Percentiles rank a stretch among this genome's conserved stretches.
Conservation (phyloP, 371 early-diverging fungal genomes). For the Mortierella sp. region DNA sequence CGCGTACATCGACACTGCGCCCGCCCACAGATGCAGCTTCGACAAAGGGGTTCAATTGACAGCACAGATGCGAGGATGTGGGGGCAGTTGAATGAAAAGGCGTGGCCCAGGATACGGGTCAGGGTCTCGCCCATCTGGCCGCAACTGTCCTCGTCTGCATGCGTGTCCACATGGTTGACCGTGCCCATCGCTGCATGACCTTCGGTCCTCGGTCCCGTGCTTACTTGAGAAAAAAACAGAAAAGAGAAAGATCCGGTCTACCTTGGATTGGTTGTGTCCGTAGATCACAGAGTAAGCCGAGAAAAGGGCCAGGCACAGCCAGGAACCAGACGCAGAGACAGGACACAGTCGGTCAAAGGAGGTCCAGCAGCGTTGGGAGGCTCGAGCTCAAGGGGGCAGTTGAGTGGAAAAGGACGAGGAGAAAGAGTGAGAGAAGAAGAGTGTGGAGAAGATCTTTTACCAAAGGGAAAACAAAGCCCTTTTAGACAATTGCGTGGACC, state of each 20-base stretch:
- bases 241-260: slow-evolving; percentile 15
- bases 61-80: neutral
- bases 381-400: too few relatives aligned
- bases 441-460: neutral
- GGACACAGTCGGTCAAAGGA: too few relatives aligned
- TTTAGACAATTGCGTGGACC: neutral
- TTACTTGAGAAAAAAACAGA: slow-evolving; percentile 5
- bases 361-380: too few relatives aligned
- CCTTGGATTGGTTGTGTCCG: slow-evolving; percentile 12
- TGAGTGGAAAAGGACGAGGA: neutral
- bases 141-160: too few relatives aligned
- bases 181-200: too few relatives aligned
- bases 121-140: neutral
- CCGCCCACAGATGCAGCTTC: too few relatives aligned
- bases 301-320: too few relatives aligned
- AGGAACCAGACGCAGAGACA: too few relatives aligned
- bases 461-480: neutral
- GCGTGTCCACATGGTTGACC: too few relatives aligned
- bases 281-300: too few relatives aligned
- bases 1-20: too few relatives aligned
- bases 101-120: neutral
- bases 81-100: neutral
- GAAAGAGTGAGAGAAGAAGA: neutral
- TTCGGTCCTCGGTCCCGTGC: neutral
- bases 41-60: too few relatives aligned